Conservation (phyloP, 2,329 filamentous ascomycete genomes). For the Periconia sp. region DNA sequence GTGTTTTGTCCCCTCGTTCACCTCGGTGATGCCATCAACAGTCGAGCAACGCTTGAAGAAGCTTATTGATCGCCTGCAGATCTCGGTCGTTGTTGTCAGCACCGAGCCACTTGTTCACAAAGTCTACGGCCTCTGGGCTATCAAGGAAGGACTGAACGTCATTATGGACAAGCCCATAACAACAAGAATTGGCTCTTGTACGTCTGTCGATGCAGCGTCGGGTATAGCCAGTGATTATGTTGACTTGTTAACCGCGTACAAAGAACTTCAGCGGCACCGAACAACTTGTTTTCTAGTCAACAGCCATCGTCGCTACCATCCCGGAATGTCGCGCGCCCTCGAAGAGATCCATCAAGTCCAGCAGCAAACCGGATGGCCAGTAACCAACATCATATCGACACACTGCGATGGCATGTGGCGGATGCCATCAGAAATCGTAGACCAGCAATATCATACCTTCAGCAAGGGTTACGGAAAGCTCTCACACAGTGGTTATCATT, state of each 20-base stretch:
- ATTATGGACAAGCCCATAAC: constrained; percentile 10
- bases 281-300: constrained; percentile 1
- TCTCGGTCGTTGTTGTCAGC: constrained; percentile 4
- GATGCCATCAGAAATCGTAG: constrained; percentile 2
- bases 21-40: not conserved
- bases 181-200: not conserved
- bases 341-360: not conserved
- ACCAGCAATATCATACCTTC: constrained; percentile 1
- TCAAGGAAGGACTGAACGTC: constrained; percentile 3
- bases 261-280: constrained; percentile 1
- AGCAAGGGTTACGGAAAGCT: constrained; percentile 2
- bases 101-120: constrained; percentile 6
- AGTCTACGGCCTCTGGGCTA: constrained; percentile 7
- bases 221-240: constrained; percentile 1
- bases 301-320: constrained; percentile 2
- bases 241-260: not conserved
- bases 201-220: not conserved
- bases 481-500: constrained; percentile 1
- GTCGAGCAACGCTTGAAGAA: not conserved
- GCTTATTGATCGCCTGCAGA: not conserved
- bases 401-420: constrained; percentile 1
- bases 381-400: constrained; percentile 1
- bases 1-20: constrained; percentile 1
- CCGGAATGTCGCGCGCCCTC: not conserved
- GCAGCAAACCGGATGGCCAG: not conserved